Evolutionary conservation across 306 rosid genomes (phyloP), one percentile per base, ranked within the genome.

Genomic region (Vigna nakashimae): DNA sequence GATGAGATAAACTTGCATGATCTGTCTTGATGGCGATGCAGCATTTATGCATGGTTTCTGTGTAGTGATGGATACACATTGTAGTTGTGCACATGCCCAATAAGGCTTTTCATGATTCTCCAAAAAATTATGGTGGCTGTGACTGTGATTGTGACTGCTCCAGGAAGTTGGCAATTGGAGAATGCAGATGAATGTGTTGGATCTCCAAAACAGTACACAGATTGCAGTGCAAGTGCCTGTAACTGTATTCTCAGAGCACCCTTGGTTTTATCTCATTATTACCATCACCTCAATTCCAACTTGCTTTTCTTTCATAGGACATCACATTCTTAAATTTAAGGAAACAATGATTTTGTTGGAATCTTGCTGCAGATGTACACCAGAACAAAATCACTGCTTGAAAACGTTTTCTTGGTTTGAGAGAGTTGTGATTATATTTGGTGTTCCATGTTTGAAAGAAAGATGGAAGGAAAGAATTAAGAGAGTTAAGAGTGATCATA

Each of bases 121-220:
- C 69, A 30, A 55, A 76, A 70, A 1, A 59, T 18, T n/a, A 57
- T 69, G 78, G 69, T 52, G 53, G 43, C 69, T 60, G 45, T 74
- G 63, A 58, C 43, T 51, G 81, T 59, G 62, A 76, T 60, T 32
- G 43, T 62, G 12, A 32, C 74, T 63, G 63, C n/a, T 76, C 64
- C 56, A 28, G 13, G 13, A 49, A 20, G 7, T 70, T 69, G 73
- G 81, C 78, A 69, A 76, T 55, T 48, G 34, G 73, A 69, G 32
- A 62, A 62, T 62, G 45, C 18, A 59, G 40, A 59, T 75, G 73
- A 32, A 52, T 2, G n/a, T 30, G 17, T 46, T 80, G 74, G 62
- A 79, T 72, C 69, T 16, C 40, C 71, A 48, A 22, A 51, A 50
- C 64, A 59, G 56, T 79, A 45, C 5, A 11, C 50, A 45, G 0